phyloP scores from a whole-genome alignment of 2,329 filamentous ascomycete species.

The Calonectria leucothoes region DNA sequence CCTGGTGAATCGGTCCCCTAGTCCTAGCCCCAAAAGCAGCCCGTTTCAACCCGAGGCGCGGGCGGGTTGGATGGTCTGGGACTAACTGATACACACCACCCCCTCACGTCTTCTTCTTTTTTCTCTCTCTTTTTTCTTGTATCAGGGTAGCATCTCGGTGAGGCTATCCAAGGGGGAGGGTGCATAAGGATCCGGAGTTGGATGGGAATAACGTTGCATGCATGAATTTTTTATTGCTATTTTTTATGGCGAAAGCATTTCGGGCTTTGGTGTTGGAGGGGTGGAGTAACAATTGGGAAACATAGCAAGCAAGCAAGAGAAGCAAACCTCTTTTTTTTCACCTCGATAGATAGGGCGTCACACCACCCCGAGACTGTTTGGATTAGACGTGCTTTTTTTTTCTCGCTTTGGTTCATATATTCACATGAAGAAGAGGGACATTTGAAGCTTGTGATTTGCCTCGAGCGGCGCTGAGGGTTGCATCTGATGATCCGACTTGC shows the following conservation, averaged over 20 bases:
- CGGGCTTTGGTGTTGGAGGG: constrained; percentile 8
- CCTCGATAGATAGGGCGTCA: background rate
- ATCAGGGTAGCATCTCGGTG: constrained; percentile 10
- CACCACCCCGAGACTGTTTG: constrained; percentile 1
- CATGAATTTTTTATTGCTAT: background rate
- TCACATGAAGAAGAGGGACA: background rate
- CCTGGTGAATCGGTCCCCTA: constrained; percentile 8
- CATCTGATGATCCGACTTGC: background rate
- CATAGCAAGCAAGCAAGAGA: background rate
- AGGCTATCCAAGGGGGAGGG: background rate
- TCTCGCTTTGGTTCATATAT: no score
- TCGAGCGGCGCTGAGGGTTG: background rate
- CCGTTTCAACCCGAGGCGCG: constrained; percentile 23
- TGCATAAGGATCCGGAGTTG: constrained; percentile 17
- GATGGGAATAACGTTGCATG: constrained; percentile 16
- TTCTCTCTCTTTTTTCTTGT: background rate
- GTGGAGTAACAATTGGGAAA: background rate
- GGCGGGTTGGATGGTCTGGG: constrained; percentile 40
- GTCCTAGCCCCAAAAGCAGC: constrained; percentile 9
- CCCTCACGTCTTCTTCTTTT: background rate
- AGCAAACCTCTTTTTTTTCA: background rate
- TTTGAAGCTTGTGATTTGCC: constrained; percentile 8
- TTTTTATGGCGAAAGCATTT: constrained; percentile 14
- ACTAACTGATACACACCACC: no score
- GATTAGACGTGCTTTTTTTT: constrained; percentile 18